Base-by-base conservation (phyloP, 2,329 filamentous ascomycete genomes). In the Xylariomycetidae sp. region DNA sequence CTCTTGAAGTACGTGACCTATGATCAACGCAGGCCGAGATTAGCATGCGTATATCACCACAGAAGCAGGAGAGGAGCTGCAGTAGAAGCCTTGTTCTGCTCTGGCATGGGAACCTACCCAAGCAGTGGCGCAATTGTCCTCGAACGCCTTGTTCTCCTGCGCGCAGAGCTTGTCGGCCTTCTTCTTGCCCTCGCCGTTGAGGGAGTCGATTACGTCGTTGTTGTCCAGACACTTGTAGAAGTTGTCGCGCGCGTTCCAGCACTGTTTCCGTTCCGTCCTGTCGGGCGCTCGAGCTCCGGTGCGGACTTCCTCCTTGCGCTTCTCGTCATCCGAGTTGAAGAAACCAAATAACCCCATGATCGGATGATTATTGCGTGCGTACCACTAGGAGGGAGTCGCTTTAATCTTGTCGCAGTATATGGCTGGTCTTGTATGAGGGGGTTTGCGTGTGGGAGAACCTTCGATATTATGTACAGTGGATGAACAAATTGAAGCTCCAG, bases 1-100 rank as follows among this genome's bases (percentile, higher is more conserved):
- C 96, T 89, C 70, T 97, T 96, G 66, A 98, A 98, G 63, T 98
- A 97, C 64, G 88, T 88, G 41, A 96, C 85, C 87, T 92, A 50
- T 34, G 16, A 17, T 17, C 27, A 17, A 22, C 16, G 30, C 16
- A n/a, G n/a, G n/a, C n/a, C n/a, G n/a, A n/a, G n/a, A n/a, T n/a
- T n/a, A n/a, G n/a, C n/a, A n/a, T n/a, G n/a, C n/a, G n/a, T n/a
- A n/a, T n/a, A n/a, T n/a, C n/a, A n/a, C n/a, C n/a, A n/a, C n/a
- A n/a, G n/a, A n/a, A n/a, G n/a, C n/a, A n/a, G n/a, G n/a, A n/a
- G n/a, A n/a, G n/a, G n/a, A n/a, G n/a, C n/a, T n/a, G n/a, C n/a
- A n/a, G n/a, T n/a, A n/a, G n/a, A n/a, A n/a, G n/a, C n/a, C n/a
- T n/a, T n/a, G n/a, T n/a, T n/a, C n/a, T n/a, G n/a, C n/a, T n/a